A percentile compares a stretch with the other conserved stretches of the same genome.
Evolutionary conservation across 768 basidiomycete genomes (phyloP).

Genomic region (Xanthoconium stramineum): DNA sequence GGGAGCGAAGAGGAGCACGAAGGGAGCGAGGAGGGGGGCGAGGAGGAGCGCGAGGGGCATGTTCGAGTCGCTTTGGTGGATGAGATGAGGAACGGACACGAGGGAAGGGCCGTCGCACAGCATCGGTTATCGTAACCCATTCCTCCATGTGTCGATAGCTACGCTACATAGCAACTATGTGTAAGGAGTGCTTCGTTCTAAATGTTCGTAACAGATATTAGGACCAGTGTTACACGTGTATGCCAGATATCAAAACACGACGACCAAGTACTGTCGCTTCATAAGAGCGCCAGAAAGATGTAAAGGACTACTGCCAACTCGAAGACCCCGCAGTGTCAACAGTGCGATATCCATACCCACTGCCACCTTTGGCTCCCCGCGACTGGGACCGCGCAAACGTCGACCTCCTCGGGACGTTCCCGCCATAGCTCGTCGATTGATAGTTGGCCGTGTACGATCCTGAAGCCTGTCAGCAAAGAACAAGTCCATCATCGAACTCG

Average conservation of each 20-base stretch:
- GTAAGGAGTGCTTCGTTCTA: no score
- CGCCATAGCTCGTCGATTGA: conserved; percentile 19
- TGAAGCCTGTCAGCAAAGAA: neutral
- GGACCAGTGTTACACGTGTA: neutral
- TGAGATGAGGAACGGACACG: no score
- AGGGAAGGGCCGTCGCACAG: no score
- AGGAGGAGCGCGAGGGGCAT: conserved; percentile 13
- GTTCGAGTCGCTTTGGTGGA: no score
- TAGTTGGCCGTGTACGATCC: conserved; percentile 17
- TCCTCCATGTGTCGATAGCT: no score
- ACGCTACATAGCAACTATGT: no score
- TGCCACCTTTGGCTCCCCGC: no score
- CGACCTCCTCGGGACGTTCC: conserved; percentile 11
- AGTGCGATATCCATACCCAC: neutral
- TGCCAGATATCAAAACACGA: neutral
- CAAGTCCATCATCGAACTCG: neutral
- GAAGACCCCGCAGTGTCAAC: neutral
- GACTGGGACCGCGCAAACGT: neutral
- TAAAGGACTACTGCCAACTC: neutral
- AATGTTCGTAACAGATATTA: no score
- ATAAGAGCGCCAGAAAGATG: no score
- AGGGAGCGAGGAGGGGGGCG: no score
- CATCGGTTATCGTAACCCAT: no score
- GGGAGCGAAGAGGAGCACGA: no score
- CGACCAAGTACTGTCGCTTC: neutral